Base-by-base conservation (phyloP, 345 rosid genomes). In the Lumnitzera racemosa region DNA sequence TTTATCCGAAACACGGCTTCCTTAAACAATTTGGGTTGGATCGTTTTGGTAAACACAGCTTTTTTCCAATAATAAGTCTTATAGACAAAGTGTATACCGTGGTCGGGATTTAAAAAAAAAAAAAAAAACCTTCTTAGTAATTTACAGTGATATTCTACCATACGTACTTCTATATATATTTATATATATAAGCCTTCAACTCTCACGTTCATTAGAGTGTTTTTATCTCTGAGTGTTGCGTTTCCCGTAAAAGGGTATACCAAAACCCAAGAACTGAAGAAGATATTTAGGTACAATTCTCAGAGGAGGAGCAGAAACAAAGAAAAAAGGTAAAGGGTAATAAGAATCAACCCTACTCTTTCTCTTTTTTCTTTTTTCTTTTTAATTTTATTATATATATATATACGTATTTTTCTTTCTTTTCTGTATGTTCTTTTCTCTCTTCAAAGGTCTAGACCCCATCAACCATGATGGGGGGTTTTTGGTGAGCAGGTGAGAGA, bases 131-230 rank as follows among this genome's bases (percentile, higher is more conserved):
- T 9, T 36, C 7, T 36, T 36, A 9, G 20, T 1, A 3, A 29
- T 29, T 29, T 36, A 36, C 7, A 36, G 43, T 36, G 11, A 36
- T 36, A 4, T 5, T 36, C 16, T 13, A 1, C 46, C 13, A 9
- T 57, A 10, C 5, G 24, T 20, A 36, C 43, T 36, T 9, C 10
- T 36, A 6, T 56, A 46, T 47, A 15, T 41, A 9, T 43, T 13
- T 48, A 48, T 57, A 48, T 43, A 57, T 57, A 57, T 57, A 57
- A 41, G 1, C 49, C 60, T 16, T 48, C 41, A 17, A 48, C 60
- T 56, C 60, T 57, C 60, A 12, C 25, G 14, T 15, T 36, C 12
- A 48, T 46, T 15, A 57, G 23, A 24, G 24, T 57, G 15, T 57
- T 48, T 57, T 48, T 13, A 15, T 57, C 46, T 57, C 48, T 46